Percentiles rank a stretch among this genome's conserved stretches.
Evolutionary conservation across 148 eudicot species (phyloP).

Genomic region (Camellia granthamiana): DNA sequence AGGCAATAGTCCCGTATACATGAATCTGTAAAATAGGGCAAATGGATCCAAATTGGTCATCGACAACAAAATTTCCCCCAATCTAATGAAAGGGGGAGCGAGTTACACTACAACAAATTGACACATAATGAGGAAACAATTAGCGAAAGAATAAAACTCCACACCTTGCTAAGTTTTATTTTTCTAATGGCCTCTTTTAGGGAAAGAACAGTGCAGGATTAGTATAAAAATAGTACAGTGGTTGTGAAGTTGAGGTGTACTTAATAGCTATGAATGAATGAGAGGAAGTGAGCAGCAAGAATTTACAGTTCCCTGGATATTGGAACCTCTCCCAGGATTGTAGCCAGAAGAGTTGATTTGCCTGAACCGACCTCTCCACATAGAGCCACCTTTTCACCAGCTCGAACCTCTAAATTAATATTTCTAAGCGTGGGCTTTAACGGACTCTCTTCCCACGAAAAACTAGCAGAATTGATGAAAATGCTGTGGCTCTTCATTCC

Average conservation of each 20-base stretch:
- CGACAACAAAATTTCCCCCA: not conserved
- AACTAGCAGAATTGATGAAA: constrained; percentile 51
- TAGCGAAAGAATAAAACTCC: too few relatives aligned
- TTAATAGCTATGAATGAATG: too few relatives aligned
- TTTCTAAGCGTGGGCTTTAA: constrained; percentile 49
- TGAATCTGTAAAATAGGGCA: constrained; percentile 41
- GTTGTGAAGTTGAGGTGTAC: too few relatives aligned
- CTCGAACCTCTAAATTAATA: constrained; percentile 54
- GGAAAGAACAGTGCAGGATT: not conserved
- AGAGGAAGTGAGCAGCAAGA: not conserved
- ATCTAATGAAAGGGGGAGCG: too few relatives aligned
- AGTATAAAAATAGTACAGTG: not conserved
- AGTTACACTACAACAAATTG: too few relatives aligned
- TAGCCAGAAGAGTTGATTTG: constrained; percentile 76
- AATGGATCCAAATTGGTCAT: not conserved
- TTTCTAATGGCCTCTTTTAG: too few relatives aligned
- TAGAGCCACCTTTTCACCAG: constrained; percentile 68
- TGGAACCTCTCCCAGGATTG: constrained; percentile 87
- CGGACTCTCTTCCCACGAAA: constrained; percentile 68
- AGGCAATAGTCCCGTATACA: constrained; percentile 65
- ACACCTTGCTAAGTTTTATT: too few relatives aligned
- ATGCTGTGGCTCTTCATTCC: constrained; percentile 22
- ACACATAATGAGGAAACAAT: too few relatives aligned
- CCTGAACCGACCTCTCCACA: constrained; percentile 98
- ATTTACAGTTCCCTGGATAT: constrained; percentile 67